These are phyloP conservation scores for Casuarina equisetifolia DNA, from an alignment of 306 rosid species.

Conservation along the genomic window DNA sequence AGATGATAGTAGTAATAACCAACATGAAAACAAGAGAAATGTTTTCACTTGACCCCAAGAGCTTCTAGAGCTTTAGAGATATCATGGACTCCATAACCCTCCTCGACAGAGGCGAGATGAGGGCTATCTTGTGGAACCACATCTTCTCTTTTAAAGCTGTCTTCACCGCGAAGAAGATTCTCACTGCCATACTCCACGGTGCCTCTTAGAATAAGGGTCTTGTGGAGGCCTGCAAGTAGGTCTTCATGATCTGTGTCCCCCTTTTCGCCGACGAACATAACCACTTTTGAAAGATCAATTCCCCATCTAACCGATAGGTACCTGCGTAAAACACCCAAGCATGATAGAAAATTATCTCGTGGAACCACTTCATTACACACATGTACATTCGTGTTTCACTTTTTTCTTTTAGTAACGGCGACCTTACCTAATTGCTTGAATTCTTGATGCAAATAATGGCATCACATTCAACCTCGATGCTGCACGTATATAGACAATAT, in stretches of 20 bases:
- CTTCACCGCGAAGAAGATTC: slow-evolving; percentile 52
- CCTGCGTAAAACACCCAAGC: slow-evolving; percentile 37
- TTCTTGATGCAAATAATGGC: slow-evolving; percentile 74
- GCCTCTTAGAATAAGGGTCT: slow-evolving; percentile 56
- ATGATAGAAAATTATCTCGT: slow-evolving; percentile 2
- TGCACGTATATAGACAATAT: slow-evolving; percentile 58
- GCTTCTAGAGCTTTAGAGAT: slow-evolving; percentile 55
- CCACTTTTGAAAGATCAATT: slow-evolving; percentile 68
- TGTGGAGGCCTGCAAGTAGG: slow-evolving; percentile 67
- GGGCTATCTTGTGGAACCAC: slow-evolving; percentile 56
- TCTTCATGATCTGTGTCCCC: slow-evolving; percentile 80
- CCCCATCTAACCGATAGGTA: slow-evolving; percentile 81
- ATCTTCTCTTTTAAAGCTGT: slow-evolving; percentile 54
- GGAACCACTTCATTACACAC: neutral
- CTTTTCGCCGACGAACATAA: slow-evolving; percentile 60
- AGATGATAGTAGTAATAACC: neutral
- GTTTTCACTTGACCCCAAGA: slow-evolving; percentile 37
- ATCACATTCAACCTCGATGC: slow-evolving; percentile 64
- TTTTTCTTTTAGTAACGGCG: neutral
- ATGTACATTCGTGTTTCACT: neutral
- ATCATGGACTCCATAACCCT: slow-evolving; percentile 41
- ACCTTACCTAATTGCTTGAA: slow-evolving; percentile 69
- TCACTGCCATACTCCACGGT: slow-evolving; percentile 65
- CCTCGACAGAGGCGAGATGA: slow-evolving; percentile 42
- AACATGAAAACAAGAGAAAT: neutral